These are phyloP conservation scores for Pseudogymnoascus sp. DNA, from an alignment of 2,329 filamentous ascomycete genomes.

Conservation along the genomic window DNA sequence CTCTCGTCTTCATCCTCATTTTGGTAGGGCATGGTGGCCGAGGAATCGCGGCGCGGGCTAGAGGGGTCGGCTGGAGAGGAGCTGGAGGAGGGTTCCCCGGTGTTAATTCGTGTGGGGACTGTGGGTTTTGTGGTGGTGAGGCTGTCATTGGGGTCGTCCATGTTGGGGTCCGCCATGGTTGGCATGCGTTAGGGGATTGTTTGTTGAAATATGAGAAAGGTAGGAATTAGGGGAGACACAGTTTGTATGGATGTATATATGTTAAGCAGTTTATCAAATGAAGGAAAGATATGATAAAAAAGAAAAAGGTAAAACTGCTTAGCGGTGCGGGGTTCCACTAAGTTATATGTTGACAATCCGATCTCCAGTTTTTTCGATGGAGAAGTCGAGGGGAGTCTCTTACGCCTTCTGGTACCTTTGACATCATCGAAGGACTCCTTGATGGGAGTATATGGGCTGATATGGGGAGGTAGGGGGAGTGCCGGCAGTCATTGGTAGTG, in stretches of 20 bases:
- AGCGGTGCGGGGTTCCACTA: not conserved
- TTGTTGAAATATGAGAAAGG: not conserved
- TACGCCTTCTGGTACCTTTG: slow-evolving; percentile 1
- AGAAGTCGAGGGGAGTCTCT: not conserved
- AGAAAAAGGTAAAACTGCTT: not conserved
- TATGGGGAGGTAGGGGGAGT: not conserved
- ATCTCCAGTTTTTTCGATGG: not conserved
- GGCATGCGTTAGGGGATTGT: not conserved
- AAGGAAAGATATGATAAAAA: not conserved
- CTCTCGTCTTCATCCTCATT: not conserved
- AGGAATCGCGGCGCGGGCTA: not conserved
- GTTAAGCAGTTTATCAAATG: not conserved
- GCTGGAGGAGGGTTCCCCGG: not conserved
- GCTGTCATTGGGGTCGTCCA: not conserved
- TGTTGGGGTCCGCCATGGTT: not conserved
- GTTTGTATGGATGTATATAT: not conserved
- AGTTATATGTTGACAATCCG: slow-evolving; percentile 2
- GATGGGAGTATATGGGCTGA: not conserved
- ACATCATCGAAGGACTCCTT: not conserved
- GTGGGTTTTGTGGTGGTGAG: not conserved
- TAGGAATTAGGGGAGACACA: not conserved
- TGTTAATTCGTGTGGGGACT: not conserved
- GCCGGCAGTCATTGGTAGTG: not conserved
- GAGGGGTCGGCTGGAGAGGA: not conserved
- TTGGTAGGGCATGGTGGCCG: not conserved